These are phyloP conservation scores for Lachnellula hyalina DNA, from an alignment of 2,329 filamentous ascomycete genomes.

Conservation along the genomic window DNA sequence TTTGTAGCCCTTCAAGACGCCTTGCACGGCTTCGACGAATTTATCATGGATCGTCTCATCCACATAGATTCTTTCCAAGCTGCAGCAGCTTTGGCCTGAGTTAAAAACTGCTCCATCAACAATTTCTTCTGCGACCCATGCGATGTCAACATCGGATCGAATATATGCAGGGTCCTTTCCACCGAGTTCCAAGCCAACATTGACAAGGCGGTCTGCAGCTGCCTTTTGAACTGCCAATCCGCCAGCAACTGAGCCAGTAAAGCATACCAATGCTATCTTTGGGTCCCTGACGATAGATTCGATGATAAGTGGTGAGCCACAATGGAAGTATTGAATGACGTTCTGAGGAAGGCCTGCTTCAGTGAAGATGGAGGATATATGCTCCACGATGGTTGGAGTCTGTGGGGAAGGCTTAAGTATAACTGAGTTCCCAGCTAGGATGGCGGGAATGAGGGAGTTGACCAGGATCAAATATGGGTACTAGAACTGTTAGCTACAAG, in stretches of 20 bases:
- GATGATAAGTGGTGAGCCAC: constrained; percentile 70
- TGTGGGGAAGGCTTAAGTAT: constrained; percentile 94
- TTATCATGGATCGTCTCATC: constrained; percentile 76
- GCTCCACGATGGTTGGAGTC: constrained; percentile 87
- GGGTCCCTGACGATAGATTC: constrained; percentile 74
- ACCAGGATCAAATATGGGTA: constrained; percentile 93
- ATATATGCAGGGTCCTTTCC: constrained; percentile 95
- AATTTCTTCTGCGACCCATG: constrained; percentile 90
- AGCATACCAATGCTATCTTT: constrained; percentile 76
- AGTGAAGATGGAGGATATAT: constrained; percentile 68
- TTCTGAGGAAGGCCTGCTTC: constrained; percentile 77
- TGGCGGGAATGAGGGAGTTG: constrained; percentile 87
- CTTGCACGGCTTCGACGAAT: constrained; percentile 74
- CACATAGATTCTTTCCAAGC: constrained; percentile 87
- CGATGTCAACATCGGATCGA: constrained; percentile 75
- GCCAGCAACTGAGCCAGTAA: constrained; percentile 87
- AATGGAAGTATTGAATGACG: constrained; percentile 90
- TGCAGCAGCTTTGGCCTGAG: constrained; percentile 96
- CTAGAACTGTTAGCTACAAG: constrained; percentile 39
- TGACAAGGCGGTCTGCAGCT: constrained; percentile 76
- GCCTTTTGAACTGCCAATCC: constrained; percentile 82
- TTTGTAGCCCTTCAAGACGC: constrained; percentile 74
- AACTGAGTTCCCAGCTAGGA: constrained; percentile 83
- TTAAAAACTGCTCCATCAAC: constrained; percentile 97
- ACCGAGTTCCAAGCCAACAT: constrained; percentile 84